Conservation (phyloP, 176 grass and related monocot species). For the Aegilops umbellulata region DNA sequence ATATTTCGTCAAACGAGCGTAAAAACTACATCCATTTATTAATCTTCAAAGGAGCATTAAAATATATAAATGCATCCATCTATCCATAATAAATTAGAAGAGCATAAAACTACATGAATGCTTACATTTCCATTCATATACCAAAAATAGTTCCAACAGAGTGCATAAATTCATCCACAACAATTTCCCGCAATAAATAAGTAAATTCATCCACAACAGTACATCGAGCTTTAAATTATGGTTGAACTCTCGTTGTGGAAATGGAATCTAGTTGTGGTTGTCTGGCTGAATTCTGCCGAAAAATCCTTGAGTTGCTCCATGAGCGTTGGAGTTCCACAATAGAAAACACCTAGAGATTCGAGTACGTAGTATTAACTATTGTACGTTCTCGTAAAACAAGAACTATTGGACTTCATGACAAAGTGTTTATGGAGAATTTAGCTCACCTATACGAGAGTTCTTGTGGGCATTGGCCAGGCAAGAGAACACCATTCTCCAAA, state of each 20-base stretch:
- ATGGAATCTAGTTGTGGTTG: conserved; percentile 88
- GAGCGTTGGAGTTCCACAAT: conserved; percentile 74
- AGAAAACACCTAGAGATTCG: conserved; percentile 84
- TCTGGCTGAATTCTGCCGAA: conserved; percentile 84
- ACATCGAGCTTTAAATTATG: no score
- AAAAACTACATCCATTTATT: no score
- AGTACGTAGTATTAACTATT: neutral
- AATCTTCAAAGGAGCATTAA: no score
- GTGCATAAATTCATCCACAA: no score
- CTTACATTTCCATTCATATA: no score
- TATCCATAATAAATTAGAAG: no score
- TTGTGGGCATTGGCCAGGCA: conserved; percentile 75
- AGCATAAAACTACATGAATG: no score
- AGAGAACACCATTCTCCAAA: conserved; percentile 94
- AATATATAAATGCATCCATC: no score
- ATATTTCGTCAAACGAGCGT: no score
- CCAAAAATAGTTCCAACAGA: no score
- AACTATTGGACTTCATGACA: neutral
- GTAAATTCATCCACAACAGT: no score
- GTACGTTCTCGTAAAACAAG: neutral
- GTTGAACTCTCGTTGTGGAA: conserved; percentile 86
- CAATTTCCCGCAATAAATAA: no score
- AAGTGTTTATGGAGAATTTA: neutral
- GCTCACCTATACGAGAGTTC: conserved; percentile 79
- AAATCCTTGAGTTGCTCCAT: conserved; percentile 77